Evolutionary conservation across 306 rosid species (phyloP).

Genomic region (Fragaria iinumae): DNA sequence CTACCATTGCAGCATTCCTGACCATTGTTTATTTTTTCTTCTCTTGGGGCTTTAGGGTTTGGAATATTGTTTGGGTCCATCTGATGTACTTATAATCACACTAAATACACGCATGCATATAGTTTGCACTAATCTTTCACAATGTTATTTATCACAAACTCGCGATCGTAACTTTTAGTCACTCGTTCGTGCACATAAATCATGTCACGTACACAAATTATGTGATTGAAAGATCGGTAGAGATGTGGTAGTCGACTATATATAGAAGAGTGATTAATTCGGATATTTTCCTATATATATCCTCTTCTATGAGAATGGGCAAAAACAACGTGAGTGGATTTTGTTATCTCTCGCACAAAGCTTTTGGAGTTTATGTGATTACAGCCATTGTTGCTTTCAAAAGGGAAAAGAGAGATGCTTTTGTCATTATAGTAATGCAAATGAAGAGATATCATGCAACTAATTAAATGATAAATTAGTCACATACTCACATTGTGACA

Average conservation of each 20-base stretch:
- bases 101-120: neutral
- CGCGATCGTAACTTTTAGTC: neutral
- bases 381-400: neutral
- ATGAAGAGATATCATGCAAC: conserved; percentile 1
- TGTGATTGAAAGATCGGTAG: neutral
- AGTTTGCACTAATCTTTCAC: neutral
- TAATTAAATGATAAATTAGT: neutral
- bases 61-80: neutral
- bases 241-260: too few relatives aligned
- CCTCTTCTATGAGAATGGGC: neutral
- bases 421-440: neutral
- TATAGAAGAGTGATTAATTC: neutral
- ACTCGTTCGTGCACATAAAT: too few relatives aligned
- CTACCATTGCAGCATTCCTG: neutral
- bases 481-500: conserved; percentile 3
- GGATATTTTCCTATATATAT: neutral
- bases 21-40: neutral
- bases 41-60: neutral
- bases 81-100: neutral
- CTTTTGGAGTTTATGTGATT: neutral
- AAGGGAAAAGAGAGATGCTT: neutral
- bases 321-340: neutral
- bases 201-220: too few relatives aligned
- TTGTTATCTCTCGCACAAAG: neutral
- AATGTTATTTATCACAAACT: neutral